Conservation (phyloP, 768 basidiomycete genomes). For the Scleroderma bovista region DNA sequence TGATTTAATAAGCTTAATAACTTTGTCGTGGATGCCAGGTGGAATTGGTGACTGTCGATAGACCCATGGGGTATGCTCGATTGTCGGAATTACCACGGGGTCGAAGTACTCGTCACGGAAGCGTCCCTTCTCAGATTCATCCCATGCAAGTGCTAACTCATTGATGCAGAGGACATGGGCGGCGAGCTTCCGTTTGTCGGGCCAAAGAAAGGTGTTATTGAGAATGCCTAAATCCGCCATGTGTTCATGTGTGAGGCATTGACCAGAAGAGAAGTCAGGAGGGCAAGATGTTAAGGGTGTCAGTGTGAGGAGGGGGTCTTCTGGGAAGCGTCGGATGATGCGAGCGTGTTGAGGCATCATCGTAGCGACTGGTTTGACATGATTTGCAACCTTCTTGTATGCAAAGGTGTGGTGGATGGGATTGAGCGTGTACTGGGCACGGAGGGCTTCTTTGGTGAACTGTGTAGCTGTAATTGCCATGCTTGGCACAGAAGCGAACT, state of each 20-base stretch:
- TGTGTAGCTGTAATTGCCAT: too few relatives aligned
- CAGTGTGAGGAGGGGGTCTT: not conserved
- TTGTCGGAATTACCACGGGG: conserved; percentile 25
- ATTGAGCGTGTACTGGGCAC: not conserved
- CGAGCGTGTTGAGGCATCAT: too few relatives aligned
- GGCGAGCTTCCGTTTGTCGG: not conserved
- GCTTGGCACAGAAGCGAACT: too few relatives aligned
- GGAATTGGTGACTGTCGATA: conserved; percentile 23
- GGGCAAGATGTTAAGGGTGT: not conserved
- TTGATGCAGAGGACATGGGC: not conserved
- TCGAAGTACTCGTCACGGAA: conserved; percentile 29
- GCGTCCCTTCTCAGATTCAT: conserved; percentile 28
- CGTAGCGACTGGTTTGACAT: too few relatives aligned
- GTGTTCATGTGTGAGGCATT: not conserved
- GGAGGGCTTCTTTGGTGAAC: too few relatives aligned
- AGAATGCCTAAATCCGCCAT: not conserved
- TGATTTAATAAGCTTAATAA: conserved; percentile 11
- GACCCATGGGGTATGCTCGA: conserved; percentile 32
- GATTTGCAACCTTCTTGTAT: not conserved
- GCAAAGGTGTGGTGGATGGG: not conserved
- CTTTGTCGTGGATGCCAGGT: conserved; percentile 19
- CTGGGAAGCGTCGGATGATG: too few relatives aligned
- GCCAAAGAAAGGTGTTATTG: not conserved
- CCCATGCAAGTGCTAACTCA: not conserved
- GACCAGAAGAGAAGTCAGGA: not conserved